These are phyloP conservation scores for Nyctanthes arbortristis DNA, from an alignment of 257 asterid species.

Conservation along the genomic window DNA sequence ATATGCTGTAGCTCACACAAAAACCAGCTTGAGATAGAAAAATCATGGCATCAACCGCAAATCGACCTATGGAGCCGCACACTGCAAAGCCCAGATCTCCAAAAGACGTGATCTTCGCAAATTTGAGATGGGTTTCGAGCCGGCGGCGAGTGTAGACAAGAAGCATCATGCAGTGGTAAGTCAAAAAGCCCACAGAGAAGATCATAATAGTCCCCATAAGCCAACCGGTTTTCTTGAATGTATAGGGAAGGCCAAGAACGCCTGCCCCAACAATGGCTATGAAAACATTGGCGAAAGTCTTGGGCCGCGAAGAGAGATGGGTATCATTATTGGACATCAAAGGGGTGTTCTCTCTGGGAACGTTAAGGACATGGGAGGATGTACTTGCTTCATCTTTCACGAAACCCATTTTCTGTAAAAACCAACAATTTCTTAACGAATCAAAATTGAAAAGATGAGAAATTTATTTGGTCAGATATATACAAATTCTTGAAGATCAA, in stretches of 20 bases:
- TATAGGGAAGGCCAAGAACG: conserved; percentile 87
- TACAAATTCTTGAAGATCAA: not conserved
- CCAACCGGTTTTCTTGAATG: conserved; percentile 94
- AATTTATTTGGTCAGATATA: not conserved
- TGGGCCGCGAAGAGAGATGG: conserved; percentile 64
- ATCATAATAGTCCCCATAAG: conserved; percentile 51
- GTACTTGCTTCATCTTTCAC: conserved; percentile 48
- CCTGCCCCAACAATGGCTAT: conserved; percentile 90
- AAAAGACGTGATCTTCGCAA: conserved; percentile 55
- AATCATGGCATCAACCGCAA: conserved; percentile 75
- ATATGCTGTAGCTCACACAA: conserved; percentile 75
- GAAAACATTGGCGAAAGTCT: conserved; percentile 84
- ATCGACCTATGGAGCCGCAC: conserved; percentile 67
- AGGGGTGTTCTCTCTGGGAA: conserved; percentile 76
- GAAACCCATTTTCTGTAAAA: conserved; percentile 31
- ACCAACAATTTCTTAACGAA: not conserved
- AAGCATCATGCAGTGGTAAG: conserved; percentile 85
- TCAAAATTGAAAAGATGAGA: not conserved
- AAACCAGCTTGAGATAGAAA: conserved; percentile 85
- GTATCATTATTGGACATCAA: conserved; percentile 36
- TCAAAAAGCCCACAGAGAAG: conserved; percentile 58
- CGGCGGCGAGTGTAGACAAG: conserved; percentile 54
- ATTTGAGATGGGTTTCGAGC: conserved; percentile 45
- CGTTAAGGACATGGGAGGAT: conserved; percentile 42
- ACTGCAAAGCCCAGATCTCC: conserved; percentile 86